phyloP scores from a whole-genome alignment of 345 rosid genomes.

The Noccaea caerulescens region DNA sequence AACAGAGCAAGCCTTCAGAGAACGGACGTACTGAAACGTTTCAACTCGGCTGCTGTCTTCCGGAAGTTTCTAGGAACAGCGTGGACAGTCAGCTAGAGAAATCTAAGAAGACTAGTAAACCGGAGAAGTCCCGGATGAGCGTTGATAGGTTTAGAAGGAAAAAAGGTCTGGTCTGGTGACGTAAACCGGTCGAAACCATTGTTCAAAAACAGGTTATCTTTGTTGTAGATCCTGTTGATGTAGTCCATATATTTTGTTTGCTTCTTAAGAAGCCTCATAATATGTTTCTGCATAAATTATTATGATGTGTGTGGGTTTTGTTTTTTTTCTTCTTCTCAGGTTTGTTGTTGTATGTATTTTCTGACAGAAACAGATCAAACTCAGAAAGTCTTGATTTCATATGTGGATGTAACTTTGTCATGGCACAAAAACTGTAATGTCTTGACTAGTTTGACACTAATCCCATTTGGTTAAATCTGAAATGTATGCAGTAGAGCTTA shows the following conservation, averaged over 20 bases:
- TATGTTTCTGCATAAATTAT: constrained; percentile 18
- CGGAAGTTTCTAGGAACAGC: constrained; percentile 89
- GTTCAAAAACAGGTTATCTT: constrained; percentile 12
- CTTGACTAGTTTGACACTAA: constrained; percentile 26
- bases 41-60: constrained; percentile 65
- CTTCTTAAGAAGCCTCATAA: neutral
- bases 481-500: neutral
- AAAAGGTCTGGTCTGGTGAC: constrained; percentile 80
- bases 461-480: neutral
- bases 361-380: constrained; percentile 38
- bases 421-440: constrained; percentile 17
- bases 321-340: neutral
- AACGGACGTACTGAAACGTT: constrained; percentile 67
- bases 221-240: constrained; percentile 28
- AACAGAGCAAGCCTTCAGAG: constrained; percentile 57
- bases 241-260: constrained; percentile 27
- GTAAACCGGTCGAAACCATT: neutral
- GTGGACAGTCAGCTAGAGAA: constrained; percentile 94
- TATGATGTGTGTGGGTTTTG: constrained; percentile 32
- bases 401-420: constrained; percentile 14
- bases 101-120: constrained; percentile 80
- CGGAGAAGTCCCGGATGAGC: constrained; percentile 95
- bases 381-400: constrained; percentile 23
- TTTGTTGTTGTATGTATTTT: constrained; percentile 35
- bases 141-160: constrained; percentile 84